phyloP scores from a whole-genome alignment of 2,329 filamentous ascomycete species.

The Daldinia sp. region DNA sequence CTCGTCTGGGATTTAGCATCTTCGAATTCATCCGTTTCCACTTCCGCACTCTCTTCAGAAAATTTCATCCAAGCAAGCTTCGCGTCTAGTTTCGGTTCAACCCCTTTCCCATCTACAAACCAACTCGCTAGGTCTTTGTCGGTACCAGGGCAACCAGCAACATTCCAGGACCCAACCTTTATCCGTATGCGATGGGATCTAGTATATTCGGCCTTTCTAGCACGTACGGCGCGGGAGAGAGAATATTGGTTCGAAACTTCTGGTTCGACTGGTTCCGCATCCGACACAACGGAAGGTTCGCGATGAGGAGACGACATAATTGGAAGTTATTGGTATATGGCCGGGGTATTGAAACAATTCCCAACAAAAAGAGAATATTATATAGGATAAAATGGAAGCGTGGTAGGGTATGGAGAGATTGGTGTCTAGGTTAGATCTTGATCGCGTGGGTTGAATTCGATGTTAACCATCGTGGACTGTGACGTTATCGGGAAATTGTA shows the following conservation, averaged over 20 bases:
- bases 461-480: slow-evolving; percentile 36
- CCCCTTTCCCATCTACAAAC: slow-evolving; percentile 83
- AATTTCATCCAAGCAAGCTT: slow-evolving; percentile 68
- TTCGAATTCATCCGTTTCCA: slow-evolving; percentile 32
- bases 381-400: background rate
- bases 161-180: slow-evolving; percentile 96
- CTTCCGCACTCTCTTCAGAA: slow-evolving; percentile 55
- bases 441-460: slow-evolving; percentile 32
- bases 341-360: background rate
- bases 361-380: background rate
- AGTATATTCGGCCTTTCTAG: slow-evolving; percentile 83
- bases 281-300: slow-evolving; percentile 52
- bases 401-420: slow-evolving; percentile 4
- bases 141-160: slow-evolving; percentile 84
- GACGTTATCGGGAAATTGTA: slow-evolving; percentile 39
- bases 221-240: slow-evolving; percentile 74
- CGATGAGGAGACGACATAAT: slow-evolving; percentile 47
- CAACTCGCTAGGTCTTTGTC: slow-evolving; percentile 89
- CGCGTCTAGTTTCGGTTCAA: slow-evolving; percentile 73
- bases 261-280: slow-evolving; percentile 60
- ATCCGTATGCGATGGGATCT: slow-evolving; percentile 79
- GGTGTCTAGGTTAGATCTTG: slow-evolving; percentile 38
- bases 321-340: slow-evolving; percentile 1
- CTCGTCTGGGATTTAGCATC: slow-evolving; percentile 25
- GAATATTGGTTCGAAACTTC: slow-evolving; percentile 64